Base-by-base conservation (phyloP, 1,284 basidiomycete genomes). In the Sanghuangporus sanghuang region DNA sequence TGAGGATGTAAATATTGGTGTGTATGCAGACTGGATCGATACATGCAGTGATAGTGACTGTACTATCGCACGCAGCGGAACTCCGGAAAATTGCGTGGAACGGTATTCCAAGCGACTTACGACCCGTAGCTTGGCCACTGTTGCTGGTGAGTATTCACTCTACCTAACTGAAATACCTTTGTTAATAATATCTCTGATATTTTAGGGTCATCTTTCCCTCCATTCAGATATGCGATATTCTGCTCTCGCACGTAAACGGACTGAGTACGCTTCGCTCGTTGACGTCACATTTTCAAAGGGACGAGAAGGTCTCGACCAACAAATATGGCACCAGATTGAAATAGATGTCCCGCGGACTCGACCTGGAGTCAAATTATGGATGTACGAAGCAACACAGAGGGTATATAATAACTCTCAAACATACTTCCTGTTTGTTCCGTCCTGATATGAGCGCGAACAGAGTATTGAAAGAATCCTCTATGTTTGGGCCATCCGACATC, bases 291-390 rank as follows among this genome's bases (percentile, higher is more conserved):
- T 99, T 73, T 86, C 90, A 9, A 84, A 90, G 55, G 95, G 93
- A 63, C 83, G 85, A 27, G 87, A 89, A 57, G 86, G 89, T 0
- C 81, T 95, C 18, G 95, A 98, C 75, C 93, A 95, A 71, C 90
- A 92, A 76, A 95, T 98, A 73, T 98, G 96, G 96, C 95, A 98
- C 76, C 95, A 98, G 74, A 98, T 98, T 70, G 93, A 95, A 72
- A 98, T 97, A 66, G 95, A 98, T 71, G 95, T 97, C 6, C 96
- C 95, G 7, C 81, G 95, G 53, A 98, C 96, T 40, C 79, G 95
- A 63, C 95, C 96, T 16, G 95, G 95, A n/a, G 87, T 95, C 8
- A 81, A 79, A 39, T 76, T 98, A 32, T 98, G 95, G 95, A 91
- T 93, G 84, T 87, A 93, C 69, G 84, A 80, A 16, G 83, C 85